phyloP scores from a whole-genome alignment of 306 rosid species.

The Dalbergia cultrata region DNA sequence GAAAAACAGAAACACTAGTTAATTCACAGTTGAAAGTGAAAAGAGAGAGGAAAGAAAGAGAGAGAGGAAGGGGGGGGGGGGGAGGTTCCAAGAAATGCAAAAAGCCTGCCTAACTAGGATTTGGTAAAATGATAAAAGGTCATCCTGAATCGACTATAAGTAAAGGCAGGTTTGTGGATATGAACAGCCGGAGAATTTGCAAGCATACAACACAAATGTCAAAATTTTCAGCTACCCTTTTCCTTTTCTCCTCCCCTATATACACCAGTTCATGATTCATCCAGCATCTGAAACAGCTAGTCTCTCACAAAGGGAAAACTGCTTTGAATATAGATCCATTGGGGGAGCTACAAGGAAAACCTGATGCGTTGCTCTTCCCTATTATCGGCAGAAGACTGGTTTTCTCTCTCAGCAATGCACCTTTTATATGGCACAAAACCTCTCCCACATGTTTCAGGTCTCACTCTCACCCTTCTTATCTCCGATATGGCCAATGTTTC shows the following conservation, averaged over 20 bases:
- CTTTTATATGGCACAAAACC: constrained; percentile 86
- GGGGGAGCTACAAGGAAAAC: constrained; percentile 57
- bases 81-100: constrained; percentile 29
- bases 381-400: constrained; percentile 42
- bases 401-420: constrained; percentile 51
- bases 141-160: not conserved
- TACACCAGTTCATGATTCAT: not conserved
- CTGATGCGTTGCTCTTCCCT: constrained; percentile 57
- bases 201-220: constrained; percentile 39
- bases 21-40: constrained; percentile 49
- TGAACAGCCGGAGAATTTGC: constrained; percentile 44
- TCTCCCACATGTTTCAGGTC: constrained; percentile 49
- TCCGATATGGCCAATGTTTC: constrained; percentile 44
- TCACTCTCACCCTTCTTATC: constrained; percentile 48
- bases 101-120: not conserved
- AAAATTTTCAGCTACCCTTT: constrained; percentile 38
- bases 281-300: constrained; percentile 35
- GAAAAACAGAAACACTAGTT: not conserved
- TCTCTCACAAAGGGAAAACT: constrained; percentile 25
- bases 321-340: constrained; percentile 22
- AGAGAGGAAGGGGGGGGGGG: too few relatives aligned
- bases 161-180: constrained; percentile 32
- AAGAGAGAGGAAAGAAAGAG: not conserved
- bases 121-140: not conserved
- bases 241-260: not conserved